Percentiles rank a stretch among this genome's conserved stretches.
These are phyloP conservation scores for Psilocybe sp. DNA, from an alignment of 768 basidiomycete species.

Conservation along the genomic window DNA sequence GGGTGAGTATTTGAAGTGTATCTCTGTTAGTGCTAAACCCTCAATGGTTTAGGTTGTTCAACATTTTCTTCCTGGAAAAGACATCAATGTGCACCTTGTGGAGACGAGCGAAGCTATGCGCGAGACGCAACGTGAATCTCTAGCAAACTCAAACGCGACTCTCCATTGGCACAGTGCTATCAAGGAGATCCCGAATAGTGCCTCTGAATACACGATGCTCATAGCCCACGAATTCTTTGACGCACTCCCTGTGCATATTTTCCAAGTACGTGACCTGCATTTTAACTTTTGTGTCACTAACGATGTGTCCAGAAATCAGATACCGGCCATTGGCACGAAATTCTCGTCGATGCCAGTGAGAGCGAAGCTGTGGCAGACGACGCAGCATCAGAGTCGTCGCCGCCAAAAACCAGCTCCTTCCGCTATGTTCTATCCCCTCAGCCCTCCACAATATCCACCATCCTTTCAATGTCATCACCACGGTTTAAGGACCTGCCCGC, in stretches of 20 bases:
- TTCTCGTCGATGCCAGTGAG: constrained; percentile 49
- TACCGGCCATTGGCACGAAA: constrained; percentile 79
- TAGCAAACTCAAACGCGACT: constrained; percentile 36
- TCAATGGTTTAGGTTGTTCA: constrained; percentile 42
- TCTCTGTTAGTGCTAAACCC: too few species aligned
- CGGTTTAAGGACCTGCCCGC: constrained; percentile 67
- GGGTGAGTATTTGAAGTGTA: constrained; percentile 47
- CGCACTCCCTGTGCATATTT: constrained; percentile 86
- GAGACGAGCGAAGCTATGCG: constrained; percentile 77
- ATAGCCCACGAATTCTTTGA: constrained; percentile 98
- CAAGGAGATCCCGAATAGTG: constrained; percentile 54
- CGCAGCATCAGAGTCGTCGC: constrained; percentile 3
- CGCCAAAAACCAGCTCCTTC: constrained; percentile 35
- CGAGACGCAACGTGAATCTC: constrained; percentile 52
- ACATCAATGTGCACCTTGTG: constrained; percentile 67
- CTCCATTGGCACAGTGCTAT: constrained; percentile 75
- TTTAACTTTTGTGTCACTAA: neutral
- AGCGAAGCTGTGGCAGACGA: constrained; percentile 11
- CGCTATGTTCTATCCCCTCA: constrained; percentile 64
- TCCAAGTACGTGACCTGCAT: constrained; percentile 56
- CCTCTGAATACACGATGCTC: constrained; percentile 71
- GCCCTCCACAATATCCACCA: constrained; percentile 45
- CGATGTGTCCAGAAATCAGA: constrained; percentile 56
- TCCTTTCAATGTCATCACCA: constrained; percentile 63
- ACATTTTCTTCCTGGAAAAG: constrained; percentile 37